Evolutionary conservation across 164 flowering plant genomes (phyloP).

Genomic region (grape (Vitis vinifera)): ASM3070453v1 NC_081822.1:19983501-19984000

Average conservation of each 20-base stretch:
- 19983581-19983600: neutral
- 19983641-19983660: neutral
- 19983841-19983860: no score
- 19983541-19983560: no score
- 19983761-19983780: neutral
- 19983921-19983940: constrained; percentile 99
- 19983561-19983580: neutral
- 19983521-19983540: no score
- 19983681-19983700: neutral
- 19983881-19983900: neutral
- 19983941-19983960: constrained; percentile 92
- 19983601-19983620: neutral
- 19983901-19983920: constrained; percentile 59
- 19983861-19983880: no score
- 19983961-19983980: constrained; percentile 92
- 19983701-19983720: no score
- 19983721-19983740: neutral
- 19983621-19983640: no score
- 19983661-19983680: neutral
- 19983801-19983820: no score
- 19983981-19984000: constrained; percentile 82
- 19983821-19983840: no score
- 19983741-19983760: neutral
- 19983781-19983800: neutral
- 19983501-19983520: no score